Base-by-base conservation (phyloP, 2,329 filamentous ascomycete species). In the Penicillium sp. region DNA sequence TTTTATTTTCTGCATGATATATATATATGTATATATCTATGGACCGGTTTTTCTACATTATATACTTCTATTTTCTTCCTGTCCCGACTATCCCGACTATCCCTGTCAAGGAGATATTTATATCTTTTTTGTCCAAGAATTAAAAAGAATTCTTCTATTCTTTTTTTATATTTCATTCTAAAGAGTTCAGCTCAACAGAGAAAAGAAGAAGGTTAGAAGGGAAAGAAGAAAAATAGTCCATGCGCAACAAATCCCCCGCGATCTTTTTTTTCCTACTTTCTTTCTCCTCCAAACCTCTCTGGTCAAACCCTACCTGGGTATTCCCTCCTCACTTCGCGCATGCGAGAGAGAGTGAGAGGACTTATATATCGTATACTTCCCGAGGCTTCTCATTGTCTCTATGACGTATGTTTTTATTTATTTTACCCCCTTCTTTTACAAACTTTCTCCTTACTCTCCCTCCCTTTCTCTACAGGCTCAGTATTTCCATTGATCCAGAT, bases 401-500 rank as follows among this genome's bases (percentile, higher is more conserved):
- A 66, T 66, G 63, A 59, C 58, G 62, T 65, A 63, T 57, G 60
- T 62, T 65, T 35, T n/a, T 37, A 22, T 12, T 41, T 41, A n/a
- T 31, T 40, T 36, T 48, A 42, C 26, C 22, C 22, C 42, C 25
- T 54, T 31, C 40, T 44, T 48, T n/a, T 35, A 2, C 3, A 31
- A 40, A 41, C 28, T 48, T 51, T 28, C 53, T 38, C 46, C 33
- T 38, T 25, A 38, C 28, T 33, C 46, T 48, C 11, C 12, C 43
- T 42, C 28, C 30, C 36, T 61, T 50, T 49, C 51, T 58, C 30
- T 57, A 53, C 61, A 78, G 76, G 68, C 68, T 75, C 65, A 76
- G 72, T 61, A 77, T 78, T 56, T 75, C 68, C 22, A 76, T 78
- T 66, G 74, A 71, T 59, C 69, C 66, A 57, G 69, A 69, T 61